Evolutionary conservation across 2,329 filamentous ascomycete species (phyloP), one percentile per base, ranked within the genome.

Genomic region (Apiospora rasikravindrae): DNA sequence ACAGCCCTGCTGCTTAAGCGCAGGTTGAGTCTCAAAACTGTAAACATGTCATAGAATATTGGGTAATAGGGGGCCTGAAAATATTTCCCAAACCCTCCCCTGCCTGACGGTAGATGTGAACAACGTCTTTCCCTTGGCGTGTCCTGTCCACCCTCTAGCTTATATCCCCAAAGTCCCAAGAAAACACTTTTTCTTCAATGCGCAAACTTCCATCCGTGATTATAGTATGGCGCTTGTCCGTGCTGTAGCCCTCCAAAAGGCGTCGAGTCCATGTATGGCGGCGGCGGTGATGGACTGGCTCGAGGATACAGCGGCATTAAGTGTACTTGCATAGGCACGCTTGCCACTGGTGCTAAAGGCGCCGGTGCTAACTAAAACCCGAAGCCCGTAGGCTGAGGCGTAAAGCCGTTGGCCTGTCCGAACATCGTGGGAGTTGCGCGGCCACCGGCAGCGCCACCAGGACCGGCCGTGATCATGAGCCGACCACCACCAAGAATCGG

Each of bases 381-480:
- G 83, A 90, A 95, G 73, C 93, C 95, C 75, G 96, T 98, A 70
- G 93, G 89, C 86, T 98, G 95, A 72, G 95, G 93, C 73, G 93
- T 92, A 79, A 98, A 94, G 72, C 96, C 96, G 80, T 98, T 98
- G 29, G 94, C 87, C 80, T 96, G 94, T 68, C 88, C 89, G 78
- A 91, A 97, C 4, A 92, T 90, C 69, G 89, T 89, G 13, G 93
- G 92, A 71, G 91, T 90, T 73, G 89, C 82, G 78, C 85, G 69
- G 24, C 68, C 82, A 79, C 84, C 83, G 64, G 81, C 82, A 71
- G 79, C 82, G 75, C 86, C 82, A 80, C 87, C 86, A 33, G 96
- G 94, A 13, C 95, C 96, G 79, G 97, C 95, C 49, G 96, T 99
- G 77, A 99, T 93, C 95, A 99, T 97, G 70, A 99, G 89, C 70